phyloP scores from a whole-genome alignment of 306 rosid species.

The Benincasa hispida region DNA sequence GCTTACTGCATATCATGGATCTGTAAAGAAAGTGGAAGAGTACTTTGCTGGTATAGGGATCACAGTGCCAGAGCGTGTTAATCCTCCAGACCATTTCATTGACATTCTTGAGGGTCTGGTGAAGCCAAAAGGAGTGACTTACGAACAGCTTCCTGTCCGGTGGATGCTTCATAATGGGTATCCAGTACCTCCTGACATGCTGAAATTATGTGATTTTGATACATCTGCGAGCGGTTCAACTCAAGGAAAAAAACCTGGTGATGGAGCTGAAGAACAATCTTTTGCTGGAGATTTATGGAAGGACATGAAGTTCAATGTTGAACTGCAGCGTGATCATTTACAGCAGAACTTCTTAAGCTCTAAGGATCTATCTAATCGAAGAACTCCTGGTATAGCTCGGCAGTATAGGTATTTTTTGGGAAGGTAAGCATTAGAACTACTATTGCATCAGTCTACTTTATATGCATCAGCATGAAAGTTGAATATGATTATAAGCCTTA shows the following conservation, averaged over 20 bases:
- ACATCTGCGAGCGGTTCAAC: conserved; percentile 30
- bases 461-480: not conserved
- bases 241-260: conserved; percentile 11
- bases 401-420: conserved; percentile 69
- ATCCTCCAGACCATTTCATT: conserved; percentile 79
- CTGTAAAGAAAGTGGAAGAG: conserved; percentile 71
- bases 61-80: conserved; percentile 58
- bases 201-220: conserved; percentile 38
- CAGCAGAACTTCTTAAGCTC: conserved; percentile 23
- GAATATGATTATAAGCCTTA: not conserved
- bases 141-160: conserved; percentile 58
- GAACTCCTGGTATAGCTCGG: conserved; percentile 48
- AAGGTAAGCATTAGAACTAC: conserved; percentile 25
- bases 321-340: conserved; percentile 25
- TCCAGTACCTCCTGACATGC: conserved; percentile 61
- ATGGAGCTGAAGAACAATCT: conserved; percentile 26
- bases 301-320: conserved; percentile 46
- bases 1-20: conserved; percentile 65
- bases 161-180: conserved; percentile 87
- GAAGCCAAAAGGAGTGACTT: conserved; percentile 43
- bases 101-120: conserved; percentile 69
- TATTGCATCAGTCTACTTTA: not conserved
- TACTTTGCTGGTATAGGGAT: conserved; percentile 68
- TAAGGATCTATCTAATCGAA: conserved; percentile 54
- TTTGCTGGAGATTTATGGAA: conserved; percentile 49